Base-by-base conservation (phyloP, 192 early-diverging fungal genomes). In the Backusella circina region DNA sequence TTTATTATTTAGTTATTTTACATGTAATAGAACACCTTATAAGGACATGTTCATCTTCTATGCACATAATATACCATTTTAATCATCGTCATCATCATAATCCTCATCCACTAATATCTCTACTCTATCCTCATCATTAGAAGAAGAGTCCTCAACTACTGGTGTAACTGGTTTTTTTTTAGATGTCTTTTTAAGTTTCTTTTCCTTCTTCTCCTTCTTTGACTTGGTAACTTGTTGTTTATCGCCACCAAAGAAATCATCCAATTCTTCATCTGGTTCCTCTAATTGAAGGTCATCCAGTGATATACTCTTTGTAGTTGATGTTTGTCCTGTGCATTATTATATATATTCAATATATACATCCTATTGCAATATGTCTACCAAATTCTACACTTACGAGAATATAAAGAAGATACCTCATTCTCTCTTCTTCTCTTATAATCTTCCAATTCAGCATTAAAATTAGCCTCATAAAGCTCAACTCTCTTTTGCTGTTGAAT, bases 391-490 rank as follows among this genome's bases (percentile, higher is more conserved):
- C 1, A 70, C 54, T 70, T 54, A 82, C 81, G 61, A 37, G 44
- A 28, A 68, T 82, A 78, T 0, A 82, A 41, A 1, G 81, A 75
- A 3, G 67, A 74, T 10, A 79, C 77, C 26, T 82, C 61, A 21
- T 65, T 76, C 35, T 79, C 77, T 47, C 77, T 65, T 69, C 75
- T 12, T 21, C 71, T 61, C 3, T 70, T 74, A 71, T 82, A 82
- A 3, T 79, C 74, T 36, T 79, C 75, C 32, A 82, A 47, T 57
- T 82, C 81, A 1, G 81, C 77, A 44, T 82, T 66, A 36, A 82
- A 82, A 26, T 65, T 82, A 0, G 75, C 73, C 47, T 82, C 75
- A 37, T 82, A 82, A 0, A 82, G 54, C 15, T 78, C 81, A 3
- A 76, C 30, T 16, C 71, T 39, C 36, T 79, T 75, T n/a, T 77